Evolutionary conservation across 1,284 basidiomycete species (phyloP).

Genomic region (Dichomitus squalens): DNA sequence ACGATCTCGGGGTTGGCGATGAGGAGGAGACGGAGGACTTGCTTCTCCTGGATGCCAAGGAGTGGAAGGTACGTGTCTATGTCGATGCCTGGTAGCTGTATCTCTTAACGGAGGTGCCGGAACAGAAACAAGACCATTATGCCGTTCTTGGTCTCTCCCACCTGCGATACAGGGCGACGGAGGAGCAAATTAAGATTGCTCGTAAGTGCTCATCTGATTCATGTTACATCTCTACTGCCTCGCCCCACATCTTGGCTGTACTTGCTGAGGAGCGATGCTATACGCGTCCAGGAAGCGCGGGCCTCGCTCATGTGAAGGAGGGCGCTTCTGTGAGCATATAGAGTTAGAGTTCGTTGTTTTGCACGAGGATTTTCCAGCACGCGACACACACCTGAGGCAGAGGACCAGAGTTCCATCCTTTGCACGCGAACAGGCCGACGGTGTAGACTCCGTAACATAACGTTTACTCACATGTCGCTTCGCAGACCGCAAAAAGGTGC

Average conservation of each 20-base stretch:
- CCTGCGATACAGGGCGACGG: slow-evolving; percentile 86
- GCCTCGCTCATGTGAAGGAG: too few relatives aligned
- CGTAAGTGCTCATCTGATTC: slow-evolving; percentile 64
- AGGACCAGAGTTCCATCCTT: not conserved
- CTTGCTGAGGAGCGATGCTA: too few relatives aligned
- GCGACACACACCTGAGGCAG: too few relatives aligned
- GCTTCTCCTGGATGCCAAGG: slow-evolving; percentile 87
- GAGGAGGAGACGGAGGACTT: slow-evolving; percentile 83
- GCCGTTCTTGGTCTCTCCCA: slow-evolving; percentile 93
- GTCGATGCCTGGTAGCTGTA: not conserved
- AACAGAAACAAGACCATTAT: slow-evolving; percentile 96
- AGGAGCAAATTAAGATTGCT: slow-evolving; percentile 95
- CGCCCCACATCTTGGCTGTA: too few relatives aligned
- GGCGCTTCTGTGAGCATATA: too few relatives aligned
- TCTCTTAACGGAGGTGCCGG: not conserved
- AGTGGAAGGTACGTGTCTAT: slow-evolving; percentile 84
- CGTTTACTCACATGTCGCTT: not conserved
- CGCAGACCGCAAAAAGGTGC: slow-evolving; percentile 95
- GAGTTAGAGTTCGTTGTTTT: too few relatives aligned
- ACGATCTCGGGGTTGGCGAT: slow-evolving; percentile 91
- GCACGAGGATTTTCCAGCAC: too few relatives aligned
- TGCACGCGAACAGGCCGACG: too few relatives aligned
- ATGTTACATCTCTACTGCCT: too few relatives aligned
- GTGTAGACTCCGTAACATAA: too few relatives aligned
- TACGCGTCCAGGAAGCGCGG: too few relatives aligned